phyloP scores from a whole-genome alignment of 1,139 yeast species.

The Candida albicans region DNA sequence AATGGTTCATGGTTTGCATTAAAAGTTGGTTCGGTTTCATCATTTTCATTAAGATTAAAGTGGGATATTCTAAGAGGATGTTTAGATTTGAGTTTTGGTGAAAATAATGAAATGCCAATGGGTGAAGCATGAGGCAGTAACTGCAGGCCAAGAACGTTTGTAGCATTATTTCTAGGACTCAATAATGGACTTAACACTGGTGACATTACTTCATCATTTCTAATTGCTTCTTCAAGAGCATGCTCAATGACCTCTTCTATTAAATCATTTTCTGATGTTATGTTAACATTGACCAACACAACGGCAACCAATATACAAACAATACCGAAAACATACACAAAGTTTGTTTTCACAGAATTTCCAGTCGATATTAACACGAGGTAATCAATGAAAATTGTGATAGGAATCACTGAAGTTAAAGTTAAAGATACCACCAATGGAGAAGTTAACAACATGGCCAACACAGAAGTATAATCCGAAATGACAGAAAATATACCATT shows the following conservation, averaged over 20 bases:
- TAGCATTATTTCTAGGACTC: conserved; percentile 13
- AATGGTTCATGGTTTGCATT: conserved; percentile 26
- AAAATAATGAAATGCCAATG: conserved; percentile 2
- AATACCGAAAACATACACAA: conserved; percentile 46
- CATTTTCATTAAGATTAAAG: conserved; percentile 19
- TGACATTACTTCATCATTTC: conserved; percentile 44
- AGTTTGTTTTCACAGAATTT: conserved; percentile 23
- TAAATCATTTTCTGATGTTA: conserved; percentile 44
- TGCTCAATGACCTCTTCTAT: conserved; percentile 51
- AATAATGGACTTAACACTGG: conserved; percentile 49
- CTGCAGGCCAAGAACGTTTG: conserved; percentile 1
- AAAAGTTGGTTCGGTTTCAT: conserved; percentile 13
- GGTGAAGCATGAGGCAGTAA: conserved; percentile 4
- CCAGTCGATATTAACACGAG: conserved; percentile 26
- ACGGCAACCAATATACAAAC: conserved; percentile 48
- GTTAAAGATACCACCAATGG: conserved; percentile 55
- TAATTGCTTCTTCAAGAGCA: conserved; percentile 49
- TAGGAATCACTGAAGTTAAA: conserved; percentile 53
- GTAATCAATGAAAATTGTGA: conserved; percentile 50
- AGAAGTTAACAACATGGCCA: conserved; percentile 54
- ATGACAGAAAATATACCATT: conserved; percentile 49
- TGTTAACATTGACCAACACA: conserved; percentile 44
- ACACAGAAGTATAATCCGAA: conserved; percentile 50
- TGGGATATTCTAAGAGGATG: conserved; percentile 8
- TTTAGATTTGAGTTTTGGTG: conserved; percentile 4